These are phyloP conservation scores for Hypoxylon sp. DNA, from an alignment of 2,329 filamentous ascomycete species.

Conservation along the genomic window DNA sequence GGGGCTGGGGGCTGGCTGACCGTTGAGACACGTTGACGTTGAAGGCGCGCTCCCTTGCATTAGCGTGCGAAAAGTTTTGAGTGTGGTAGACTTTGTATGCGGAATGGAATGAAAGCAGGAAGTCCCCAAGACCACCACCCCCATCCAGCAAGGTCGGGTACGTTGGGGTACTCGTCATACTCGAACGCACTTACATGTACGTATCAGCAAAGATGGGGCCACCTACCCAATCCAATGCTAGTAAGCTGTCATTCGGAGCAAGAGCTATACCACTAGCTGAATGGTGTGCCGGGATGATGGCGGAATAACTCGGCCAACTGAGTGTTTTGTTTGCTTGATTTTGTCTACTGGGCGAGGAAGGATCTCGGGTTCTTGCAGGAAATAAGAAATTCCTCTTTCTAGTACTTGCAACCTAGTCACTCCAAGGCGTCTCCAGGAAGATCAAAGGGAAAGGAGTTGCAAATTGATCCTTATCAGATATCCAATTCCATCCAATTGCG, in stretches of 20 bases:
- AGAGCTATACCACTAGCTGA: slow-evolving; percentile 17
- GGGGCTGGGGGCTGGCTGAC: slow-evolving; percentile 33
- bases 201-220: slow-evolving; percentile 12
- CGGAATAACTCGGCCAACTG: slow-evolving; percentile 28
- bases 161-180: slow-evolving; percentile 35
- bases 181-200: not conserved
- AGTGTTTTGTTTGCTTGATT: slow-evolving; percentile 4
- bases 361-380: slow-evolving; percentile 7
- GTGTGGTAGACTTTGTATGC: slow-evolving; percentile 8
- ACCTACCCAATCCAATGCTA: slow-evolving; percentile 10
- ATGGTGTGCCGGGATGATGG: slow-evolving; percentile 24
- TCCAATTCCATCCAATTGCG: slow-evolving; percentile 21
- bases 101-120: slow-evolving; percentile 36
- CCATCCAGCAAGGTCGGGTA: slow-evolving; percentile 25
- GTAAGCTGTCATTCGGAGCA: slow-evolving; percentile 6
- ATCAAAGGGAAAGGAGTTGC: slow-evolving; percentile 6
- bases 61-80: slow-evolving; percentile 39
- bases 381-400: slow-evolving; percentile 26
- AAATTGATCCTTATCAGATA: slow-evolving; percentile 20
- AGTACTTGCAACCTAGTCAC: slow-evolving; percentile 2
- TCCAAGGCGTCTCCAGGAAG: not conserved
- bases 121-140: slow-evolving; percentile 1
- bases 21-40: slow-evolving; percentile 31
- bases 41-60: slow-evolving; percentile 37
- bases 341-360: not conserved